Conservation (phyloP, 768 basidiomycete species). For the Coprinellus micaceus region DNA sequence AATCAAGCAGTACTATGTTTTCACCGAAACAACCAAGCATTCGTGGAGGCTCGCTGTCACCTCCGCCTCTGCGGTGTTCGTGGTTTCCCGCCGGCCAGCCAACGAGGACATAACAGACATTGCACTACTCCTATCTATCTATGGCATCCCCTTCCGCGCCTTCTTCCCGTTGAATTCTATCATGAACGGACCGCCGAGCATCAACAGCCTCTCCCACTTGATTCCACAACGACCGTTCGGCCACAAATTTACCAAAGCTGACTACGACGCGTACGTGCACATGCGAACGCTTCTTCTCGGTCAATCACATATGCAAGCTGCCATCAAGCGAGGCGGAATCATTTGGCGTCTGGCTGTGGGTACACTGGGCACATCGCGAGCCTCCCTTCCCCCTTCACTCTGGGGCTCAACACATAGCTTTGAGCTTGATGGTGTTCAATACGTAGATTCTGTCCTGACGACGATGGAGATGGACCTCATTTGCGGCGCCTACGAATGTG, state of each 20-base stretch:
- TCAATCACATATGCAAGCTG: neutral
- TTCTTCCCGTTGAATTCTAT: neutral
- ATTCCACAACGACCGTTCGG: neutral
- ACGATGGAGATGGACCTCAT: neutral
- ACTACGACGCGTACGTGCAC: neutral
- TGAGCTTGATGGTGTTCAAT: neutral
- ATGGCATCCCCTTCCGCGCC: neutral
- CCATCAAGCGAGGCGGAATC: neutral
- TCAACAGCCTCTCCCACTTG: neutral
- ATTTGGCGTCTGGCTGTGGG: neutral
- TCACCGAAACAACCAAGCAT: neutral
- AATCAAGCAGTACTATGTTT: neutral
- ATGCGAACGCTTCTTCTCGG: neutral
- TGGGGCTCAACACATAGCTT: neutral
- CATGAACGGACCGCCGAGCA: neutral
- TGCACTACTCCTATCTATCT: neutral
- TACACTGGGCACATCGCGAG: neutral
- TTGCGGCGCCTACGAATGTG: constrained; percentile 1
- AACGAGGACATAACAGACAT: neutral
- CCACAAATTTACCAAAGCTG: neutral
- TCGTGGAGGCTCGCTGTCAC: neutral
- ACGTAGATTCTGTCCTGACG: neutral
- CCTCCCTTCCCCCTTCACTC: neutral
- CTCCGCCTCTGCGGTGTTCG: neutral
- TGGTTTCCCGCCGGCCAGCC: neutral